These are phyloP conservation scores for Starmera amethionina DNA, from an alignment of 805 yeast genomes.

Conservation along the genomic window DNA sequence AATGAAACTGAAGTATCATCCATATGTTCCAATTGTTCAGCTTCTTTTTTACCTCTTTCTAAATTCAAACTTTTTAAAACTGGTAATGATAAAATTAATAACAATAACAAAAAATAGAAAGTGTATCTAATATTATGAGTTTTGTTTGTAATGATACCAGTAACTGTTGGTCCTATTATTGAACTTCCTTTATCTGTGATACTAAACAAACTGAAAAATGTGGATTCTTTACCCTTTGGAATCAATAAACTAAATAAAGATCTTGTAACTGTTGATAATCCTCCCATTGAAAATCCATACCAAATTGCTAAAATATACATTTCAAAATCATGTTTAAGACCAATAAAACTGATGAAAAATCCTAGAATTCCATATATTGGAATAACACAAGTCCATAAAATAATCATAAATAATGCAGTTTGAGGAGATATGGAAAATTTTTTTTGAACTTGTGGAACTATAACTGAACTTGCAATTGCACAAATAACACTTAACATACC, in stretches of 20 bases:
- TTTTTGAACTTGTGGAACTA: constrained; percentile 36
- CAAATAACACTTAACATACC: constrained; percentile 58
- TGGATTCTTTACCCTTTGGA: constrained; percentile 67
- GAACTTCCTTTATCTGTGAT: constrained; percentile 78
- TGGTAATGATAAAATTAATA: constrained; percentile 48
- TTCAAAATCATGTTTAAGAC: constrained; percentile 54
- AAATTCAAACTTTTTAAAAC: constrained; percentile 46
- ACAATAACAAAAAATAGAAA: constrained; percentile 49
- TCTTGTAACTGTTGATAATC: constrained; percentile 58
- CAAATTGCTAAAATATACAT: constrained; percentile 61
- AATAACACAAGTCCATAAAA: constrained; percentile 52
- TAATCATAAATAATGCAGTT: constrained; percentile 38
- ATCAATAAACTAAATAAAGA: constrained; percentile 59
- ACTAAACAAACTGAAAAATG: constrained; percentile 66
- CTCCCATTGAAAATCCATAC: constrained; percentile 73
- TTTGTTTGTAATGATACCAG: constrained; percentile 63
- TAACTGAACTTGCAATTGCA: constrained; percentile 59
- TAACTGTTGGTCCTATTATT: constrained; percentile 59
- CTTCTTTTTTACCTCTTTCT: constrained; percentile 52
- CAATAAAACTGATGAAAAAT: constrained; percentile 42
- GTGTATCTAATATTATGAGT: constrained; percentile 70
- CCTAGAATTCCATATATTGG: constrained; percentile 69
- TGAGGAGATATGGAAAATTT: constrained; percentile 34
- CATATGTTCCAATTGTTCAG: constrained; percentile 27
- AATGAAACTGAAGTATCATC: constrained; percentile 5